Percentiles rank a stretch among this genome's conserved stretches.
Evolutionary conservation across 1,284 basidiomycete species (phyloP).

Genomic region (Puccinia hordei): DNA sequence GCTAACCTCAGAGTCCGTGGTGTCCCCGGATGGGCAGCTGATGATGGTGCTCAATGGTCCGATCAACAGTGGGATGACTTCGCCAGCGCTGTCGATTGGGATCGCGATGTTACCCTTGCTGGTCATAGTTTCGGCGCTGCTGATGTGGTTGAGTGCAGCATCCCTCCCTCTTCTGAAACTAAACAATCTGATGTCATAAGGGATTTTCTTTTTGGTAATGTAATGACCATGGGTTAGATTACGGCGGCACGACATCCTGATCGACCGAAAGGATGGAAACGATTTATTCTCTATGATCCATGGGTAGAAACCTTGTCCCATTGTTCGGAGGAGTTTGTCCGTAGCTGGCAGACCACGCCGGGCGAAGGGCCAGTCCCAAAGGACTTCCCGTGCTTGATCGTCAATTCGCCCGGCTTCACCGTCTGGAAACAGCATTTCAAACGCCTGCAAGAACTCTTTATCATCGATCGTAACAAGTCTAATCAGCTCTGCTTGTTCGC

Average conservation of each 20-base stretch:
- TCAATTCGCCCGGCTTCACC: constrained; percentile 48
- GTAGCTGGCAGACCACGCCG: not conserved
- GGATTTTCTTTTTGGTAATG: not conserved
- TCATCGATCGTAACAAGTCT: not conserved
- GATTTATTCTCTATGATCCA: constrained; percentile 40
- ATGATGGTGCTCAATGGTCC: constrained; percentile 42
- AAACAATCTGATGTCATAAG: not conserved
- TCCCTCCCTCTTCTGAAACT: not conserved
- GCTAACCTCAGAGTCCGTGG: constrained; percentile 33
- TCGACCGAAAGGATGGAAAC: constrained; percentile 16
- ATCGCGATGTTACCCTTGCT: constrained; percentile 32
- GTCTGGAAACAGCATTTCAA: constrained; percentile 40
- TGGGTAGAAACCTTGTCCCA: constrained; percentile 39
- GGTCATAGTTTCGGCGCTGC: constrained; percentile 50
- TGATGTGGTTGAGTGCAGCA: constrained; percentile 24
- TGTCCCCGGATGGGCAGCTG: constrained; percentile 31
- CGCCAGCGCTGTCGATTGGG: constrained; percentile 26
- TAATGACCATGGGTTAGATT: not conserved
- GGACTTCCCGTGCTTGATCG: constrained; percentile 27
- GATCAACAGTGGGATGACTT: constrained; percentile 38
- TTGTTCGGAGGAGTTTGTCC: not conserved
- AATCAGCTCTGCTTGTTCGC: constrained; percentile 7
- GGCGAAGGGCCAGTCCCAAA: not conserved
- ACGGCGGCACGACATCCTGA: constrained; percentile 33
- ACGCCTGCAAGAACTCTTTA: constrained; percentile 11